Conservation (phyloP, 768 basidiomycete genomes). For the Tulasnella sp. region DNA sequence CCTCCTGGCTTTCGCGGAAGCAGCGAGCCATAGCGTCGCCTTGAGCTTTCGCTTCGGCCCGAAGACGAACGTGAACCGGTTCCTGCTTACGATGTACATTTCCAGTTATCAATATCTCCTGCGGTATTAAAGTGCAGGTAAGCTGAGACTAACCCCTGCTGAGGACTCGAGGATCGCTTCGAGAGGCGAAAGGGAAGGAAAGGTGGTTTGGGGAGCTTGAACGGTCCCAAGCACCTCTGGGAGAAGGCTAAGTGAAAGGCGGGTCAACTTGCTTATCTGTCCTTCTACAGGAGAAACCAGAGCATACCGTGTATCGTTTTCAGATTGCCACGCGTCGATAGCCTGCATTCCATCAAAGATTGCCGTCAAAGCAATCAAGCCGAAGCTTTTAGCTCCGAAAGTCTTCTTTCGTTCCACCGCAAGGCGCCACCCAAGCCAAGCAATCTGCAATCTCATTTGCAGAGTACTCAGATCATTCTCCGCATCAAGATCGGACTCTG, state of each 20-base stretch:
- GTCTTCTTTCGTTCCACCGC: slow-evolving; percentile 23
- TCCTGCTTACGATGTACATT: slow-evolving; percentile 17
- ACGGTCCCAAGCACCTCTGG: no score
- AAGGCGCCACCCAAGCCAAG: slow-evolving; percentile 47
- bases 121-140: no score
- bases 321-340: slow-evolving; percentile 1
- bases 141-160: neutral
- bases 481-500: slow-evolving; percentile 20
- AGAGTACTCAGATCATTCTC: slow-evolving; percentile 30
- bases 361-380: slow-evolving; percentile 46
- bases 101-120: no score
- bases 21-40: slow-evolving; percentile 24
- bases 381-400: slow-evolving; percentile 52
- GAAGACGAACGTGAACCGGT: slow-evolving; percentile 24
- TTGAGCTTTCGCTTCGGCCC: slow-evolving; percentile 28
- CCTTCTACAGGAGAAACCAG: no score
- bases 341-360: slow-evolving; percentile 38
- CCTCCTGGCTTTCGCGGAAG: slow-evolving; percentile 23
- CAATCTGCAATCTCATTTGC: slow-evolving; percentile 27
- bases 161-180: neutral
- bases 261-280: no score
- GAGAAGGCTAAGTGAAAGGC: no score
- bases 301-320: neutral
- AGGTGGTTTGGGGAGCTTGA: no score
- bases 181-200: neutral